Conservation (phyloP, 2,329 filamentous ascomycete genomes). For the Decorospora gaudefroyi region DNA sequence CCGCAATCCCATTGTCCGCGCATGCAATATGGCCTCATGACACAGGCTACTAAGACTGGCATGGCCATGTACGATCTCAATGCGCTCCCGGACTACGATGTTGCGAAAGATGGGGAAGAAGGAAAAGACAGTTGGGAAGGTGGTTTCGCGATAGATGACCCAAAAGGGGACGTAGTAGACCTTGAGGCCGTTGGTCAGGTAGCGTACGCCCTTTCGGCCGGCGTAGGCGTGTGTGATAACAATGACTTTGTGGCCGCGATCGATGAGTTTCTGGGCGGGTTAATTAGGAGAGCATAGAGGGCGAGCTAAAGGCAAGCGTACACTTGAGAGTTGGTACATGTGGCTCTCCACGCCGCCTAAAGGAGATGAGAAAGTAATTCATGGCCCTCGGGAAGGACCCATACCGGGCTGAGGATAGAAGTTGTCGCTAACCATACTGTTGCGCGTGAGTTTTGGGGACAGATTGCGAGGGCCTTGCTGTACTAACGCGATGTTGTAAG, state of each 20-base stretch:
- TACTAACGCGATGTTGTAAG: conserved; percentile 70
- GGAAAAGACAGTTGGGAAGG: conserved; percentile 96
- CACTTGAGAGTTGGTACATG: conserved; percentile 92
- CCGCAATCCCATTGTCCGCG: conserved; percentile 90
- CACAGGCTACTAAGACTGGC: conserved; percentile 90
- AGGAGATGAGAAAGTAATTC: conserved; percentile 24
- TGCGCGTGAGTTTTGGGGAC: conserved; percentile 12
- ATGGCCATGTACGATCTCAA: conserved; percentile 98
- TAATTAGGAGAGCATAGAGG: conserved; percentile 9
- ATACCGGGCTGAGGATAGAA: conserved; percentile 92
- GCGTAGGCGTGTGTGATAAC: conserved; percentile 96
- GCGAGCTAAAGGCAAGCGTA: conserved; percentile 39
- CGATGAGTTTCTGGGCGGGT: conserved; percentile 75
- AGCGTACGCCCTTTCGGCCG: conserved; percentile 87
- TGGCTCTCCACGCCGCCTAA: conserved; percentile 89
- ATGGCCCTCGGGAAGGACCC: conserved; percentile 12
- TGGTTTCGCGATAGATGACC: conserved; percentile 90
- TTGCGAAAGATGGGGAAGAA: conserved; percentile 98
- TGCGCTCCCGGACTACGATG: conserved; percentile 89
- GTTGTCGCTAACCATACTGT: conserved; percentile 95
- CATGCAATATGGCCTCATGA: conserved; percentile 93
- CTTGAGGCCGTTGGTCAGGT: conserved; percentile 96
- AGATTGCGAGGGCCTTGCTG: not conserved
- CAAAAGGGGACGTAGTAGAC: conserved; percentile 98
- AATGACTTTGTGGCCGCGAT: conserved; percentile 96